Conservation (phyloP, 768 basidiomycete genomes). For the Kwoniella europaea region DNA sequence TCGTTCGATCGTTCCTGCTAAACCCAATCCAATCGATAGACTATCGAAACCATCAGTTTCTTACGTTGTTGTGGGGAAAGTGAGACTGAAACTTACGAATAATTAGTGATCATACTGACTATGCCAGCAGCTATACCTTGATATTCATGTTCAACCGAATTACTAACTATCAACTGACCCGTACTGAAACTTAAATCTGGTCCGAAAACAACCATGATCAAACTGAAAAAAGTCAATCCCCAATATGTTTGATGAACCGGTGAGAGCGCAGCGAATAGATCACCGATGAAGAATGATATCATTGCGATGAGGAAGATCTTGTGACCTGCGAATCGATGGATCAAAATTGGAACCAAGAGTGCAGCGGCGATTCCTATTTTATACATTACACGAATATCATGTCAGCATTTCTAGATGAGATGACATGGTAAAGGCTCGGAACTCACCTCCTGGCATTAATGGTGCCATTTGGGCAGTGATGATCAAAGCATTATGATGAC, state of each 20-base stretch:
- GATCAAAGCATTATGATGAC: conserved; percentile 22
- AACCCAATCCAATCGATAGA: conserved; percentile 30
- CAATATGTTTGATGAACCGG: conserved; percentile 32
- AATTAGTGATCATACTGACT: conserved; percentile 34
- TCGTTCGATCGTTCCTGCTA: conserved; percentile 29
- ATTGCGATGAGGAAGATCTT: conserved; percentile 36
- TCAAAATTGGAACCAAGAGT: conserved; percentile 28
- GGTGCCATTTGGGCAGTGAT: conserved; percentile 35
- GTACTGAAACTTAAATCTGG: conserved; percentile 36
- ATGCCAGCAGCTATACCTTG: conserved; percentile 36
- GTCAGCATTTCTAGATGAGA: background rate
- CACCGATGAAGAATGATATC: conserved; percentile 34
- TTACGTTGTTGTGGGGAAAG: conserved; percentile 61
- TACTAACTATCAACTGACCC: conserved; percentile 35
- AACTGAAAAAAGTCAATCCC: conserved; percentile 31
- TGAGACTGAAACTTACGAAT: conserved; percentile 62
- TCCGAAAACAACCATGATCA: conserved; percentile 18
- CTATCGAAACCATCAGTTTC: conserved; percentile 9
- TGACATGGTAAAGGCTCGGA: background rate
- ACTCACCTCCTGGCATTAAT: conserved; percentile 26
- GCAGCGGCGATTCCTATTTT: conserved; percentile 32
- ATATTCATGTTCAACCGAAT: conserved; percentile 31
- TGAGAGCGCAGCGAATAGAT: conserved; percentile 27
- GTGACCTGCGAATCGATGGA: conserved; percentile 28
- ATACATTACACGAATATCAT: background rate